These are phyloP conservation scores for Entoloma clypeatum DNA, from an alignment of 1,284 basidiomycete genomes.

Conservation along the genomic window DNA sequence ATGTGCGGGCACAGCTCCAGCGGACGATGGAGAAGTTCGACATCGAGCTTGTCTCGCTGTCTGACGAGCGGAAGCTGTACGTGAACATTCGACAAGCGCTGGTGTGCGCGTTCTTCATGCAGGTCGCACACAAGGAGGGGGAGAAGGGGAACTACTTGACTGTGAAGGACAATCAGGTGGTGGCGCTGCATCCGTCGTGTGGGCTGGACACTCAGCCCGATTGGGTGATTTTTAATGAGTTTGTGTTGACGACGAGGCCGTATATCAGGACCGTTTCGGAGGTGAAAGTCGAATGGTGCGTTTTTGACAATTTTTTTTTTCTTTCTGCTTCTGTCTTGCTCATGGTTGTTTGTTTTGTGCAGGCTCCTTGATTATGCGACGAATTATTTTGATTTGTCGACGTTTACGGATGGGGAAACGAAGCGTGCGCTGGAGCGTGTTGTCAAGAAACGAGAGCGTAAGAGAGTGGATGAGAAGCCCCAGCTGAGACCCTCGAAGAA, in stretches of 20 bases:
- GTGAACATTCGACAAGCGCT: slow-evolving; percentile 81
- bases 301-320: slow-evolving; percentile 4
- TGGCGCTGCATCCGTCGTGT: slow-evolving; percentile 92
- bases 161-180: slow-evolving; percentile 91
- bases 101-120: slow-evolving; percentile 98
- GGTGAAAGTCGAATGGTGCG: slow-evolving; percentile 85
- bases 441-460: slow-evolving; percentile 35
- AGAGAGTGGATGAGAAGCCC: slow-evolving; percentile 23
- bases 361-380: slow-evolving; percentile 85
- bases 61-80: slow-evolving; percentile 79
- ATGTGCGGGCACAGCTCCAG: slow-evolving; percentile 90
- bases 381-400: slow-evolving; percentile 72
- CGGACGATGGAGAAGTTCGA: slow-evolving; percentile 93
- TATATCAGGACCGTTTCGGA: slow-evolving; percentile 94
- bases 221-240: slow-evolving; percentile 98
- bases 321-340: slow-evolving; percentile 1
- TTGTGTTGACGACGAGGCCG: slow-evolving; percentile 86
- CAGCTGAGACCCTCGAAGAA: slow-evolving; percentile 28
- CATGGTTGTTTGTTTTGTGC: slow-evolving; percentile 11
- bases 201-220: slow-evolving; percentile 92
- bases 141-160: slow-evolving; percentile 85
- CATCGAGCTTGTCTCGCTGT: slow-evolving; percentile 76
- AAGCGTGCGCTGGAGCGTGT: slow-evolving; percentile 62
- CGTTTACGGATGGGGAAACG: slow-evolving; percentile 70
- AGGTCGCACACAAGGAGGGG: slow-evolving; percentile 94